Evolutionary conservation across 441 rosid genomes (phyloP).

Genomic region (Melastoma candidum): DNA sequence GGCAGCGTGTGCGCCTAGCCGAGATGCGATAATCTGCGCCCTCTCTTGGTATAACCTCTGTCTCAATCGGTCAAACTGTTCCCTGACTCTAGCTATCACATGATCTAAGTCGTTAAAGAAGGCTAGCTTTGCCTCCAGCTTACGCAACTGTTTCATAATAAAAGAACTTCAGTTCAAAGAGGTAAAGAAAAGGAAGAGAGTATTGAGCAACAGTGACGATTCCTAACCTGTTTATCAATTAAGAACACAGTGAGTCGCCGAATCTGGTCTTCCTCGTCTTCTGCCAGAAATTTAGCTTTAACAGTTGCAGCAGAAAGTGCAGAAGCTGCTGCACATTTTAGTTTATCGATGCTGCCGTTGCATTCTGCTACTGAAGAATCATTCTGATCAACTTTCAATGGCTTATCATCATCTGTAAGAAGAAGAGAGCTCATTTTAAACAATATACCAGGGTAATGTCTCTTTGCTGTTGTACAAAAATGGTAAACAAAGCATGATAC

Average conservation of each 20-base stretch:
- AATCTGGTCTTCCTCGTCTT: constrained; percentile 83
- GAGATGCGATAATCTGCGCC: constrained; percentile 84
- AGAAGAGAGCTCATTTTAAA: background rate
- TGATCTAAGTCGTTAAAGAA: constrained; percentile 75
- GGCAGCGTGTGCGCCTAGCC: constrained; percentile 62
- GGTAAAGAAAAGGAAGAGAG: constrained; percentile 5
- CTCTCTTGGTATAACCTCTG: constrained; percentile 86
- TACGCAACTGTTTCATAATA: constrained; percentile 52
- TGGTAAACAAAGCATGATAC: too few species aligned
- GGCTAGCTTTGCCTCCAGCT: constrained; percentile 71
- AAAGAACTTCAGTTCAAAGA: background rate
- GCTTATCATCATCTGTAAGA: constrained; percentile 19
- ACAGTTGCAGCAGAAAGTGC: constrained; percentile 95
- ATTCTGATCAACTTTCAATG: constrained; percentile 32
- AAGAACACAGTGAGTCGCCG: constrained; percentile 58
- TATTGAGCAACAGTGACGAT: background rate
- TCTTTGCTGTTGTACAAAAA: too few species aligned
- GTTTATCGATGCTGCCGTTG: constrained; percentile 37
- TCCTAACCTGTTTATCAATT: constrained; percentile 78
- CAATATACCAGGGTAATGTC: too few species aligned
- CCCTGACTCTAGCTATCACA: constrained; percentile 57
- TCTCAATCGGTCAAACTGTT: constrained; percentile 83
- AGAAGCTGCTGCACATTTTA: constrained; percentile 68
- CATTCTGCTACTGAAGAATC: constrained; percentile 35
- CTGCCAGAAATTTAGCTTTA: constrained; percentile 78